phyloP scores from a whole-genome alignment of 805 yeast species.

The Candida loeiensis region DNA sequence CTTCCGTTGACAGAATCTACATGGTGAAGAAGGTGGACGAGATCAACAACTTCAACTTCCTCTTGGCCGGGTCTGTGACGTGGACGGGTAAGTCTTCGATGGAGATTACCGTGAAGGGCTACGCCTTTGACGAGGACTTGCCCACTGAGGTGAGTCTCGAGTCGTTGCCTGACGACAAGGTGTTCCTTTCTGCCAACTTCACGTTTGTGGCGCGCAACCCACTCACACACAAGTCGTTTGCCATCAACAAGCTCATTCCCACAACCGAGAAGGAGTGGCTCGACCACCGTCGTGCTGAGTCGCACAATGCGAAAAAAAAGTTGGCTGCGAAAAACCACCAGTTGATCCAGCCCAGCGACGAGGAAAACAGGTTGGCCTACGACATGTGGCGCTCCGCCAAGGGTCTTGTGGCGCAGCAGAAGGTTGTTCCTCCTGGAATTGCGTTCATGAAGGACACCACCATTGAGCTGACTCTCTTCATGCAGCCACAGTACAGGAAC shows the following conservation, averaged over 20 bases:
- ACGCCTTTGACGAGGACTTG: conserved; percentile 58
- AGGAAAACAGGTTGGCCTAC: conserved; percentile 73
- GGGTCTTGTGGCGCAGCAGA: conserved; percentile 28
- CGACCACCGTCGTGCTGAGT: conserved; percentile 84
- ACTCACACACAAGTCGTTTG: conserved; percentile 82
- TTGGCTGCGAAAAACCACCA: conserved; percentile 64
- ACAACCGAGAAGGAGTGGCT: conserved; percentile 71
- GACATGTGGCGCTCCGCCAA: conserved; percentile 58
- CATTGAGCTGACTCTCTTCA: conserved; percentile 73
- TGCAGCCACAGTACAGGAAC: conserved; percentile 97
- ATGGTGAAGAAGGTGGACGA: conserved; percentile 82
- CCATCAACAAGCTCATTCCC: conserved; percentile 79
- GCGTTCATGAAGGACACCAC: conserved; percentile 69
- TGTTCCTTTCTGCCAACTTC: conserved; percentile 84
- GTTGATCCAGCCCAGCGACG: conserved; percentile 59
- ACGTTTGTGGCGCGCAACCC: conserved; percentile 97
- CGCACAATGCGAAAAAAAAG: conserved; percentile 84
- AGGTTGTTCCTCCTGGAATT: conserved; percentile 46
- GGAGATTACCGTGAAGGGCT: conserved; percentile 91
- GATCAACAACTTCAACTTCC: conserved; percentile 67
- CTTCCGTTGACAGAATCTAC: conserved; percentile 87
- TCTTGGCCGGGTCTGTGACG: conserved; percentile 85
- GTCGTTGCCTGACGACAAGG: conserved; percentile 59
- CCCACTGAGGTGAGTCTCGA: conserved; percentile 54
- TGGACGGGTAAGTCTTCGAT: conserved; percentile 95